These are phyloP conservation scores for Zizania latifolia DNA, from an alignment of 176 grass and related monocot genomes.

Conservation along the genomic window DNA sequence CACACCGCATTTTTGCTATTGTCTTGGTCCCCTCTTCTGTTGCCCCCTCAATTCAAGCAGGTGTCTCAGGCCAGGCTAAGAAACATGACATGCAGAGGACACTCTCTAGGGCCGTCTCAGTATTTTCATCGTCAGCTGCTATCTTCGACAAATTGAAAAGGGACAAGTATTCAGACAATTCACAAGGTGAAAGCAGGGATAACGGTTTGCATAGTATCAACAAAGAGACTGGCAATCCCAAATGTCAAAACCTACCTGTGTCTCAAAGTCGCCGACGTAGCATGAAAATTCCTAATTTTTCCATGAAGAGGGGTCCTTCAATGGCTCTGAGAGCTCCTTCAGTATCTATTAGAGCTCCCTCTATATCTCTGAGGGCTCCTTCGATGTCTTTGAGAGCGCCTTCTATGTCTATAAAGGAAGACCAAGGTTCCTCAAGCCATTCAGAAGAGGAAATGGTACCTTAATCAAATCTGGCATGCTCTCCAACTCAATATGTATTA, in stretches of 20 bases:
- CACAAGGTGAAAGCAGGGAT: constrained; percentile 32
- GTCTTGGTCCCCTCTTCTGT: constrained; percentile 94
- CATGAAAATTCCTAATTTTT: constrained; percentile 44
- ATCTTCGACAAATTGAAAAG: constrained; percentile 83
- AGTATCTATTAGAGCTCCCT: constrained; percentile 41
- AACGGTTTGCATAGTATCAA: constrained; percentile 28
- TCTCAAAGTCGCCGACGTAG: constrained; percentile 1
- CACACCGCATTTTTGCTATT: constrained; percentile 92
- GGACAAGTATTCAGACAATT: constrained; percentile 59
- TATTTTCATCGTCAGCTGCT: constrained; percentile 95
- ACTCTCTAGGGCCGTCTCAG: constrained; percentile 91
- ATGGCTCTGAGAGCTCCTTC: constrained; percentile 32
- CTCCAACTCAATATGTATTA: constrained; percentile 12
- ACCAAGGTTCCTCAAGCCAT: constrained; percentile 40
- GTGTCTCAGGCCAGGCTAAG: constrained; percentile 32
- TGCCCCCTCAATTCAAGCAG: no score
- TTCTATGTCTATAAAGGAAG: constrained; percentile 46
- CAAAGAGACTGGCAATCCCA: constrained; percentile 45
- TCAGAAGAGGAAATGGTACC: constrained; percentile 56
- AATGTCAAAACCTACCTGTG: not conserved
- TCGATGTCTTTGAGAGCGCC: constrained; percentile 36
- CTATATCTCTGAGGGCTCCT: constrained; percentile 37
- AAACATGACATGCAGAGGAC: constrained; percentile 73
- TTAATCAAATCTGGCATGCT: constrained; percentile 20
- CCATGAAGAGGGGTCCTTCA: constrained; percentile 40